Conservation (phyloP, 306 rosid genomes). For the Lablab purpureus region DNA sequence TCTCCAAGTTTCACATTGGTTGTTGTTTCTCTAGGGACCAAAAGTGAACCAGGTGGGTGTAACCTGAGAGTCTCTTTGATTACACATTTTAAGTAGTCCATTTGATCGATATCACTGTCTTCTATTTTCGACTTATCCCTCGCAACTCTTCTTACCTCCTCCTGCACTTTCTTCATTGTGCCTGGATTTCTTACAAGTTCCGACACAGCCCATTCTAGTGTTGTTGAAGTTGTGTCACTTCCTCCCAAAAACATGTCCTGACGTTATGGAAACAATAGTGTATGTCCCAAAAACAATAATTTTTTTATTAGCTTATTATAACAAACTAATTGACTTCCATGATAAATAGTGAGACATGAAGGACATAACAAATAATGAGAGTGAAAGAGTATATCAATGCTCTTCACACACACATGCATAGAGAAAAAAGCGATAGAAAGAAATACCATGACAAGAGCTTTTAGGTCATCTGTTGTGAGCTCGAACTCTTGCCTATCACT, state of each 20-base stretch:
- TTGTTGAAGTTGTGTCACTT: constrained; percentile 51
- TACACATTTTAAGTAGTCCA: constrained; percentile 53
- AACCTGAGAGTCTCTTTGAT: constrained; percentile 42
- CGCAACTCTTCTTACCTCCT: constrained; percentile 60
- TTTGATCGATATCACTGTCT: constrained; percentile 46
- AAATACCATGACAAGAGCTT: constrained; percentile 48
- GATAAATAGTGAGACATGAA: neutral
- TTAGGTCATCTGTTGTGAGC: constrained; percentile 47
- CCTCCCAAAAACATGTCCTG: constrained; percentile 62
- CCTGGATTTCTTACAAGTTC: constrained; percentile 34
- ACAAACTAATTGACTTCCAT: too few species aligned
- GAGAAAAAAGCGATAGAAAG: neutral
- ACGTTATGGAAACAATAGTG: neutral
- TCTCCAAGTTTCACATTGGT: constrained; percentile 42
- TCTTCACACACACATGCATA: neutral
- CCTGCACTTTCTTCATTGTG: constrained; percentile 59
- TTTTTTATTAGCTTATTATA: too few species aligned
- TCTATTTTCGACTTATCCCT: constrained; percentile 51
- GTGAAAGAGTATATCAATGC: neutral
- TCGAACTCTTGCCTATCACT: constrained; percentile 32
- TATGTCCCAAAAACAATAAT: too few species aligned
- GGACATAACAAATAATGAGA: neutral
- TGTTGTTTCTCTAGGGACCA: constrained; percentile 51
- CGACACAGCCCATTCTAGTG: constrained; percentile 58
- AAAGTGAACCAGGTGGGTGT: constrained; percentile 58